Evolutionary conservation across 345 rosid genomes (phyloP), one percentile per base, ranked within the genome.

Genomic region (Hibiscus syriacus): DNA sequence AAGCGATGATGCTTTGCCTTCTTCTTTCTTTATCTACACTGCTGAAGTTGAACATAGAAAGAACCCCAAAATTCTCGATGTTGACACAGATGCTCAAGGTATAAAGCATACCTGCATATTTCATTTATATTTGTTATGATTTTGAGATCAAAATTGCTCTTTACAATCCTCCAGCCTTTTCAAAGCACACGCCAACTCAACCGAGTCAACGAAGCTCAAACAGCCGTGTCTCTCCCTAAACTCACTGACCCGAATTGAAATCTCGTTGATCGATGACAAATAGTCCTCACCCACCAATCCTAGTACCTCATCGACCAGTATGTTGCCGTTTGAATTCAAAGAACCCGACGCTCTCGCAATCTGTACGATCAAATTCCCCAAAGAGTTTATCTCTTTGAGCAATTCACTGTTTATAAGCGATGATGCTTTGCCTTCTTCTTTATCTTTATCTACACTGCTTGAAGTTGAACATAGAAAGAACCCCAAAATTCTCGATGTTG

Each of bases 1-100:
- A 1, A 80, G 78, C 10, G 86, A 68, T 2, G 90, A 74, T 19
- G 87, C 79, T 66, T 68, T 79, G 43, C 82, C 92, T 59, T 85
- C 86, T 26, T 72, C 73, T 62, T 64, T 85, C 85, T 78, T 79
- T 80, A 22, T 83, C 88, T 16, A 46, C 54, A 16, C 83, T 75
- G 64, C 74, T 38, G 85, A 86, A 19, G 73, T 55, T 72, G 96
- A 88, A 73, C 84, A 72, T 1, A 86, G 66, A 71, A 90, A 81
- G 71, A 76, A 92, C 1, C 92, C 95, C 58, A 92, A 64, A 57
- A 75, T 55, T 67, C 90, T 82, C 14, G 91, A 90, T 4, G 88
- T 78, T 34, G 88, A 80, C 50, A 92, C 6, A 90, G 77, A 59
- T 77, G 73, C 74, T 90, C 98, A 4, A 92, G 83, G 55, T 88